Base-by-base conservation (phyloP, 2,329 filamentous ascomycete genomes). In the Pseudogymnoascus sp. region DNA sequence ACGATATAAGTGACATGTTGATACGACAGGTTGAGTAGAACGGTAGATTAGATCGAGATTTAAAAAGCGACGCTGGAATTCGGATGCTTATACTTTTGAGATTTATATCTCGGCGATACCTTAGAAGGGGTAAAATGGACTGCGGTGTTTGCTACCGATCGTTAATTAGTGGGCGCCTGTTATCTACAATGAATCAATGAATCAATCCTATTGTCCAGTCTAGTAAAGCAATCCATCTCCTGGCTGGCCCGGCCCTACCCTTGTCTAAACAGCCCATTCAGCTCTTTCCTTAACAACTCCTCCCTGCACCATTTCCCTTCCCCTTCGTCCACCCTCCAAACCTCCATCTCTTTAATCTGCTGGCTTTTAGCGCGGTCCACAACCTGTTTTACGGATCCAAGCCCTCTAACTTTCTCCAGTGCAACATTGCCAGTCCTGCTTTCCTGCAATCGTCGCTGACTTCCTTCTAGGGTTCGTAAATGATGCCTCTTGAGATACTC, bases 11-110 rank as follows among this genome's bases (percentile, higher is more conserved):
- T 27, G 12, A 31, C 29, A 31, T 55, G 44, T 33, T 33, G 44
- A 55, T 55, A 55, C 44, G 44, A 55, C 15, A 55, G 44, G 17
- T 5, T 4, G 31, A 36, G 61, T 67, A 67, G 42, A 58, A 58
- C 51, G 61, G 31, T 42, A 55, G 44, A 62, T 29, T 36, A 25
- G 17, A 29, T 48, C 33, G 17, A 59, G 13, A 10, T n/a, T 58
- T 15, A 27, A 51, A 41, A 61, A 61, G 59, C 25, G 39, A 61
- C 41, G 48, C 27, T 48, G 48, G 27, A 33, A 48, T 51, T 31
- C 58, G 38, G 38, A 38, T 61, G 21, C 36, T 51, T 29, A 15
- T 25, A 25, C 25, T 51, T 25, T 55, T 55, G 33, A 29, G 38
- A 29, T 60, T 25, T 60, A 39, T 29, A 12, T 60, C 33, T 25